Evolutionary conservation across 2,329 filamentous ascomycete species (phyloP).

Genomic region (Phaeosphaeriaceae sp.): DNA sequence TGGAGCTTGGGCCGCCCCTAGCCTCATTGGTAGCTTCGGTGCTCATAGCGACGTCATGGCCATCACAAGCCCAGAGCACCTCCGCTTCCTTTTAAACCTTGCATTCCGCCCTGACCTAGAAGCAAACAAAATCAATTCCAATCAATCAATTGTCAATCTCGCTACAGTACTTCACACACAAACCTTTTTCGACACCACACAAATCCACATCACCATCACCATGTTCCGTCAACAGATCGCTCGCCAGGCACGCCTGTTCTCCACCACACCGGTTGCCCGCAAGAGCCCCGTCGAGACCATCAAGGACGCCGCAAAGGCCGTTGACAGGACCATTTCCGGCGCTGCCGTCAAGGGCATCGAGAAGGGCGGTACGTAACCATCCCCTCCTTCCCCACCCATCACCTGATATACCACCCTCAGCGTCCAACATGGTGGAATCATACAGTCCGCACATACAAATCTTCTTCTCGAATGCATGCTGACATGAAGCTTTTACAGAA

Average conservation of each 20-base stretch:
- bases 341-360: conserved; percentile 68
- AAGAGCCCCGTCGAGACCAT: conserved; percentile 62
- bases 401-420: conserved; percentile 12
- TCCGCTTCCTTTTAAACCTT: conserved; percentile 25
- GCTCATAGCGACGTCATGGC: conserved; percentile 34
- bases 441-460: not conserved
- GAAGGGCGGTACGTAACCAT: conserved; percentile 62
- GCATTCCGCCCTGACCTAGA: conserved; percentile 3
- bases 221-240: conserved; percentile 57
- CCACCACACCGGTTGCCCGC: conserved; percentile 57
- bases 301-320: conserved; percentile 65
- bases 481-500: conserved; percentile 57
- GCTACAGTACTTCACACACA: too few species aligned
- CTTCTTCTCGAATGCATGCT: not conserved
- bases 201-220: conserved; percentile 26
- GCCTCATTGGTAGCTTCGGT: conserved; percentile 5
- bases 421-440: not conserved
- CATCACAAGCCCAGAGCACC: conserved; percentile 5
- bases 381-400: not conserved
- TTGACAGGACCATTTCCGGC: conserved; percentile 63
- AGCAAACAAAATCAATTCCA: conserved; percentile 3
- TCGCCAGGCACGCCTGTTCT: conserved; percentile 60
- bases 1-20: conserved; percentile 21
- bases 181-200: not conserved
- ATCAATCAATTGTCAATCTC: conserved; percentile 4